Evolutionary conservation across 148 eudicot genomes (phyloP).

Genomic region (Cornus controversa): DNA sequence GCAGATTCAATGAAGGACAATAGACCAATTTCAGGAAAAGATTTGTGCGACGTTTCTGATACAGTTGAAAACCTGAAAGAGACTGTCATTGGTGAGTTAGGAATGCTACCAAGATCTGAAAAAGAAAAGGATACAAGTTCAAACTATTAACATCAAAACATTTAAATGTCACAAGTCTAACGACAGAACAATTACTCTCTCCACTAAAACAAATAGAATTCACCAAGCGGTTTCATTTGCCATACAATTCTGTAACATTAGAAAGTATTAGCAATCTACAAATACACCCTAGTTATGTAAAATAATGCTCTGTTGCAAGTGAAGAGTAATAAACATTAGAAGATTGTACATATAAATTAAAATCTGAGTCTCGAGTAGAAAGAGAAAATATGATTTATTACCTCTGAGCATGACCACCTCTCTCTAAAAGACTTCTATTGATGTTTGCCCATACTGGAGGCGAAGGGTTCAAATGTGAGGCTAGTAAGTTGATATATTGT

Average conservation of each 20-base stretch:
- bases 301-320: neutral
- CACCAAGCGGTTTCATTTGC: neutral
- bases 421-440: constrained; percentile 14
- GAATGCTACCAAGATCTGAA: constrained; percentile 20
- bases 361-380: neutral
- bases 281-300: neutral
- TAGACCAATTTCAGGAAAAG: constrained; percentile 38
- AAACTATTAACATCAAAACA: neutral
- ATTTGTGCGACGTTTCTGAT: constrained; percentile 36
- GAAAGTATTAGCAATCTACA: constrained; percentile 1
- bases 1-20: constrained; percentile 52
- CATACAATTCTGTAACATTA: neutral
- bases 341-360: too few relatives aligned
- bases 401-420: constrained; percentile 29
- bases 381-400: constrained; percentile 11
- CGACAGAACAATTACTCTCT: neutral
- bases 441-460: constrained; percentile 19
- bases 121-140: neutral
- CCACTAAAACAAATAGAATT: neutral
- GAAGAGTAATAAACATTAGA: neutral
- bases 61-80: constrained; percentile 76
- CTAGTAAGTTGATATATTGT: constrained; percentile 11
- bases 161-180: neutral
- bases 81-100: constrained; percentile 51
- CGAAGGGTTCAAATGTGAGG: constrained; percentile 22